Evolutionary conservation across 1,284 basidiomycete species (phyloP).

Genomic region (Hymenochaete sp.): DNA sequence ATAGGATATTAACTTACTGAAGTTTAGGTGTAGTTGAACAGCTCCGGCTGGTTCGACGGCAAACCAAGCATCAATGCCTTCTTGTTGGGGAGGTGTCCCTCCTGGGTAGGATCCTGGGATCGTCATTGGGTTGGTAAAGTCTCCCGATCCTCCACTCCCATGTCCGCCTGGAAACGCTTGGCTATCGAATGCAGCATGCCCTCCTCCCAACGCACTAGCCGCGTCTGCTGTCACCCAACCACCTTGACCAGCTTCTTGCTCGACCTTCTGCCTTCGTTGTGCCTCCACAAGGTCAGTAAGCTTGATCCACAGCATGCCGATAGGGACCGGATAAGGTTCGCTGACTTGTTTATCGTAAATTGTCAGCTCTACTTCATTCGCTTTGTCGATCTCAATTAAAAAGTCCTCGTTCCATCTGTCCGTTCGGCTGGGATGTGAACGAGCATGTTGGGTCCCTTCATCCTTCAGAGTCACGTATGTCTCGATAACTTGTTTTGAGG

Average conservation of each 20-base stretch:
- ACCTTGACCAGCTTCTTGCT: slow-evolving; percentile 74
- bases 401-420: slow-evolving; percentile 99
- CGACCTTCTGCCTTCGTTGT: slow-evolving; percentile 85
- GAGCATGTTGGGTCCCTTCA: slow-evolving; percentile 89
- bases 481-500: slow-evolving; percentile 74
- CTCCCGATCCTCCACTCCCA: slow-evolving; percentile 19
- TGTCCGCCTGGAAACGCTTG: slow-evolving; percentile 14
- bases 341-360: slow-evolving; percentile 89
- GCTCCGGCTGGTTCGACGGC: slow-evolving; percentile 97
- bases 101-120: slow-evolving; percentile 16
- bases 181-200: not conserved
- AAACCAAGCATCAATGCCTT: slow-evolving; percentile 97
- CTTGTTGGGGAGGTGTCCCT: slow-evolving; percentile 30
- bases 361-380: slow-evolving; percentile 96
- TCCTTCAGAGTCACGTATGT: slow-evolving; percentile 93
- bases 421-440: slow-evolving; percentile 86
- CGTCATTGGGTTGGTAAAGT: slow-evolving; percentile 16
- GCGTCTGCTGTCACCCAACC: slow-evolving; percentile 92
- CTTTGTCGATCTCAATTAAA: slow-evolving; percentile 94
- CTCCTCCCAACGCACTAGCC: slow-evolving; percentile 16
- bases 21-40: slow-evolving; percentile 78
- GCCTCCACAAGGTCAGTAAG: slow-evolving; percentile 95
- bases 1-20: slow-evolving; percentile 50
- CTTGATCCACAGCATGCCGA: slow-evolving; percentile 93
- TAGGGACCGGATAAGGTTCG: slow-evolving; percentile 76